Percentiles rank a stretch among this genome's conserved stretches.
Evolutionary conservation across 257 asterid species (phyloP).

Genomic region (Linderniella brevidens): DNA sequence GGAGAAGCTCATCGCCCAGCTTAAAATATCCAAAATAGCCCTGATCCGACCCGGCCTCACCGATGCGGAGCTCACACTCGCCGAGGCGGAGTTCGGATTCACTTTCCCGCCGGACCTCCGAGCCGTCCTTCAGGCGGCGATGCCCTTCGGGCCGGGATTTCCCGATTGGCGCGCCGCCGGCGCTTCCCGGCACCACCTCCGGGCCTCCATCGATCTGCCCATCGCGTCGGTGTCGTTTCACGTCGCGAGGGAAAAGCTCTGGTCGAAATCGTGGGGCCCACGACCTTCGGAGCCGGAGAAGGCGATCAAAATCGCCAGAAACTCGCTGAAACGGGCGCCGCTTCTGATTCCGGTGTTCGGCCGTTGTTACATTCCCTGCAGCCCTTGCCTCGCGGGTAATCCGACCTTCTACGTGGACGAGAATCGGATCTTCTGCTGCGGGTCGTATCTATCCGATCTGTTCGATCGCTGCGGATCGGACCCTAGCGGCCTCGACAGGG

Average conservation of each 20-base stretch:
- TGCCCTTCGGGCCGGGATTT: slow-evolving; percentile 73
- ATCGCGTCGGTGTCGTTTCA: slow-evolving; percentile 77
- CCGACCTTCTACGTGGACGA: slow-evolving; percentile 88
- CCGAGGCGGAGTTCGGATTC: slow-evolving; percentile 88
- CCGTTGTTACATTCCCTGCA: slow-evolving; percentile 81
- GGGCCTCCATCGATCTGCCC: slow-evolving; percentile 70
- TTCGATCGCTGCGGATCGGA: slow-evolving; percentile 59
- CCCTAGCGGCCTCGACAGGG: slow-evolving; percentile 20
- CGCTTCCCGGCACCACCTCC: slow-evolving; percentile 56
- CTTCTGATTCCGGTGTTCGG: slow-evolving; percentile 65
- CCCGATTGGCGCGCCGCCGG: slow-evolving; percentile 93
- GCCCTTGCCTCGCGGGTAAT: slow-evolving; percentile 73
- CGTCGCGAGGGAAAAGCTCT: slow-evolving; percentile 57
- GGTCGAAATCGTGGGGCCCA: slow-evolving; percentile 92
- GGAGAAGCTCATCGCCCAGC: slow-evolving; percentile 52
- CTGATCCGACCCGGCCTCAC: slow-evolving; percentile 59
- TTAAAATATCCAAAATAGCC: slow-evolving; percentile 31
- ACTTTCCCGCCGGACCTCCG: slow-evolving; percentile 77
- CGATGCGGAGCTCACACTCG: slow-evolving; percentile 64
- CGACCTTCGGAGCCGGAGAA: slow-evolving; percentile 56
- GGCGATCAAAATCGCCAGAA: slow-evolving; percentile 66
- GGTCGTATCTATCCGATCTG: slow-evolving; percentile 67
- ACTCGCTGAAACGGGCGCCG: slow-evolving; percentile 69
- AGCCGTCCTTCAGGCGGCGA: slow-evolving; percentile 73
- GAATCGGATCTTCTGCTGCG: slow-evolving; percentile 65